Conservation (phyloP, 306 rosid species). For the Vicia villosa region DNA sequence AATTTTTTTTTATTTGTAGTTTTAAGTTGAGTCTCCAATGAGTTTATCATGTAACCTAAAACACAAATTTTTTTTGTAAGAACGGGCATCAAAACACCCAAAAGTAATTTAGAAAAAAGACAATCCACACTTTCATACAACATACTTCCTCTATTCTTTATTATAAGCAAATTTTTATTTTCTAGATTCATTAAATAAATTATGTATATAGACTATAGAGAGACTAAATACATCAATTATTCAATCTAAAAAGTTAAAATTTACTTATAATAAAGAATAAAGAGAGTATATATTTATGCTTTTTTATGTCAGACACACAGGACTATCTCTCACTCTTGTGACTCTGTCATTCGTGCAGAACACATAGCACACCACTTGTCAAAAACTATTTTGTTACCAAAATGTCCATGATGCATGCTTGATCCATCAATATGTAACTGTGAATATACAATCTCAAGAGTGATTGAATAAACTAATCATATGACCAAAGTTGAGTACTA, state of each 20-base stretch:
- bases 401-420: not conserved
- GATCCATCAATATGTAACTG: not conserved
- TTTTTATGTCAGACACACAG: not conserved
- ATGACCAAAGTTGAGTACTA: constrained; percentile 20
- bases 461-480: not conserved
- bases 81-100: not conserved
- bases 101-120: constrained; percentile 11
- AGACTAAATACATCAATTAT: no score
- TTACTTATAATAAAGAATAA: no score
- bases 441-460: not conserved
- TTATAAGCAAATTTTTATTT: no score
- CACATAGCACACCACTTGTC: not conserved
- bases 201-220: no score
- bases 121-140: constrained; percentile 9
- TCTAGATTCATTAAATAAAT: no score
- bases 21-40: constrained; percentile 25
- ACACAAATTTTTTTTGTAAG: constrained; percentile 1
- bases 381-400: constrained; percentile 10
- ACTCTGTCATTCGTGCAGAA: not conserved
- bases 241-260: no score
- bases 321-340: not conserved
- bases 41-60: constrained; percentile 23
- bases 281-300: constrained; percentile 11
- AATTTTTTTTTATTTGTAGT: constrained; percentile 29
- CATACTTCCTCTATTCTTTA: no score